Base-by-base conservation (phyloP, 1,284 basidiomycete genomes). In the Cutaneotrichosporon sp. region DNA sequence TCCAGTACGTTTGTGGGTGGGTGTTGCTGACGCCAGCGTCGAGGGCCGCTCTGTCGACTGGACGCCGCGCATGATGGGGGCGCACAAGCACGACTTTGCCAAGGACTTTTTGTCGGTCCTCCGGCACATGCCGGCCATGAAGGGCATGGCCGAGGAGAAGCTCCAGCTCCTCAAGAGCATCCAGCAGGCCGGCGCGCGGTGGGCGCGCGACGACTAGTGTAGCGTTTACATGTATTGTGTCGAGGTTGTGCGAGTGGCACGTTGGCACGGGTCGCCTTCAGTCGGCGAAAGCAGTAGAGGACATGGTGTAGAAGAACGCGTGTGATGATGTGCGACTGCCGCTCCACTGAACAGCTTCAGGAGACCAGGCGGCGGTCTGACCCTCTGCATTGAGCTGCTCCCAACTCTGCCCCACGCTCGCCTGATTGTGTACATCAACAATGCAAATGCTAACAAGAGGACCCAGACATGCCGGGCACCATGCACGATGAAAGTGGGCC, bases 1-100 rank as follows among this genome's bases (percentile, higher is more conserved):
- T 90, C 78, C 89, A 87, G 90, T 91, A 68, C n/a, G n/a, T n/a
- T n/a, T n/a, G n/a, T 9, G 29, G 4, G 36, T 4, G 13, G 18
- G 2, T 29, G 10, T 9, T 58, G 50, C 62, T 64, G 34, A 62
- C 56, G 33, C 10, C 54, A 60, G 57, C 18, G 47, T 63, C 2
- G 33, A 50, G 3, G 36, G 34, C 14, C 51, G 27, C 16, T 38
- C 52, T 4, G 27, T 50, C 7, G 45, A 59, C 27, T 67, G 61
- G 63, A 47, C 54, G 14, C 59, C 63, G 3, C 54, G 38, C 9
- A 29, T 66, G 25, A 43, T 65, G 5, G 66, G 64, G 22, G 36
- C 56, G 31, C 52, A 51, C 0, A 62, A 62, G 38, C 64, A 63
- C 51, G 68, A 69, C 24, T 54, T 64, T 25, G 62, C 66, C 1